Base-by-base conservation (phyloP, 2,329 filamentous ascomycete species). In the Escovopsis sp. region DNA sequence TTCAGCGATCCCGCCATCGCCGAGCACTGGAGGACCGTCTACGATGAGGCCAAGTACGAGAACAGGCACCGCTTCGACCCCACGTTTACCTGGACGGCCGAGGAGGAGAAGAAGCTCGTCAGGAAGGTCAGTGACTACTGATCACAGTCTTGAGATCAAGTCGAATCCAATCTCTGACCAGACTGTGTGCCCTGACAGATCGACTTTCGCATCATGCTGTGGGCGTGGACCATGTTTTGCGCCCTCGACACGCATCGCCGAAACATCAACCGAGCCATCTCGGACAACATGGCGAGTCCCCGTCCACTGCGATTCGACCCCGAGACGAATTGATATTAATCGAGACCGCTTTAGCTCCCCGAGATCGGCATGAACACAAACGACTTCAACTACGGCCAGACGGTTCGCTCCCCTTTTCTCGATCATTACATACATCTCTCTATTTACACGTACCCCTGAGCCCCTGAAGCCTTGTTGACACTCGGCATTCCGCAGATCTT, bases 1-100 rank as follows among this genome's bases (percentile, higher is more conserved):
- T 77, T 77, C 49, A 59, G 65, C 0, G 69, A 75, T 40, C 65
- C 69, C 3, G 59, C 62, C 3, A 59, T 71, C 2, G 70, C 72
- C 1, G 65, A 69, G n/a, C 65, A 72, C 49, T 77, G 72, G 66
- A 60, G 63, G 2, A 58, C 58, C 4, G 53, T 75, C 4, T 77
- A 77, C 46, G 71, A 77, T 47, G 66, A 68, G 6, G 70, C 72
- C 2, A 47, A 57, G 0, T 80, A 80, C 49, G 76, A 81, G 56
- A 76, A 77, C 15, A 60, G 67, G 1, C 75, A 79, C 55, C 64
- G 74, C 40, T 79, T 70, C 52, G 74, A 80, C 49, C 73, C 74
- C 0, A 53, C 62, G 2, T 73, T 69, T 38, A 60, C 66, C 38
- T 80, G 75, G 75, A 68, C 69, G 3, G 57, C 63, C 10, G 63